Evolutionary conservation across 2,329 filamentous ascomycete species (phyloP).

Genomic region (Myriosclerotinia curreyana): DNA sequence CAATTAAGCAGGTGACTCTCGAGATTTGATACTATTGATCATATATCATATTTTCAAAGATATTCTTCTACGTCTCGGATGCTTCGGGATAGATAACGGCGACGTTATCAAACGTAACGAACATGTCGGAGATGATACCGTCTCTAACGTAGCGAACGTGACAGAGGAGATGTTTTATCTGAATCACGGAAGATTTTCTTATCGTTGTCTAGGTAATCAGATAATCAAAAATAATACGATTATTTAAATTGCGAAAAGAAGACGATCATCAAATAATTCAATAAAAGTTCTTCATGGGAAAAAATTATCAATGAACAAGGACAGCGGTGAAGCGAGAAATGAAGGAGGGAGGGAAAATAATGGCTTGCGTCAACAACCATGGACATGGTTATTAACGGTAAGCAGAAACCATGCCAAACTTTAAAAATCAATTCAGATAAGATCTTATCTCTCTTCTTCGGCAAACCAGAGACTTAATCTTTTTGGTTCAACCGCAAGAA

Average conservation of each 20-base stretch:
- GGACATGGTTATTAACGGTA: neutral
- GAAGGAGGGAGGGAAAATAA: neutral
- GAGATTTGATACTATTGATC: constrained; percentile 9
- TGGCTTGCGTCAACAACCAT: constrained; percentile 4
- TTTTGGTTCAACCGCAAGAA: neutral
- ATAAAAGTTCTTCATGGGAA: neutral
- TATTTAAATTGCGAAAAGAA: constrained; percentile 10
- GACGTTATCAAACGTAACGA: constrained; percentile 5
- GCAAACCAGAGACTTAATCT: neutral
- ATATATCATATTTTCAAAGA: constrained; percentile 18
- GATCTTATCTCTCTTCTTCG: constrained; percentile 6
- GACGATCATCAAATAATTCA: neutral
- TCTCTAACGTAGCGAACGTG: neutral
- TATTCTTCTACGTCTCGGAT: neutral
- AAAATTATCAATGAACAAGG: constrained; percentile 6
- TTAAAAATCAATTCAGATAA: neutral
- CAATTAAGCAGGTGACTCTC: constrained; percentile 11
- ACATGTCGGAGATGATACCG: constrained; percentile 3
- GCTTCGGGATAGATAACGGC: constrained; percentile 6
- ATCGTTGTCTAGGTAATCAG: constrained; percentile 6
- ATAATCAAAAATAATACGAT: neutral
- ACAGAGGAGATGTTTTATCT: neutral
- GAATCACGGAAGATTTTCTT: neutral
- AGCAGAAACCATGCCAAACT: neutral
- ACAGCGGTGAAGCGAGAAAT: constrained; percentile 12